phyloP scores from a whole-genome alignment of 2,329 filamentous ascomycete genomes.

The Blumeriella jaapii region DNA sequence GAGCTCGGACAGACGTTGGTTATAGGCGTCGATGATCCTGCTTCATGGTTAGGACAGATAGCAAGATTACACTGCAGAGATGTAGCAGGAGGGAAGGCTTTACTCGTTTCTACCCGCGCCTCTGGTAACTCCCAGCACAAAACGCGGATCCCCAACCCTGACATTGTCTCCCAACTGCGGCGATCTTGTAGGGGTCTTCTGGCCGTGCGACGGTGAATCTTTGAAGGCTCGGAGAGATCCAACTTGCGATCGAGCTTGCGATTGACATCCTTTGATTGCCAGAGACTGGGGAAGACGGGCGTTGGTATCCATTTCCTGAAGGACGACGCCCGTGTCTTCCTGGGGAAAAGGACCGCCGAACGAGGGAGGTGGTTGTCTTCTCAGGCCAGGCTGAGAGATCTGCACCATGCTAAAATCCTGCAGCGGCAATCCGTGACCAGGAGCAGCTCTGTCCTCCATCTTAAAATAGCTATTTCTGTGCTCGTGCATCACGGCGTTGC shows the following conservation, averaged over 20 bases:
- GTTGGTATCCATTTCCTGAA: background rate
- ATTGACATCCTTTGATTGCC: background rate
- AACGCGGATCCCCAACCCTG: slow-evolving; percentile 17
- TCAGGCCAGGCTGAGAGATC: too few species aligned
- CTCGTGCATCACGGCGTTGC: slow-evolving; percentile 8
- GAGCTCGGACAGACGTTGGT: slow-evolving; percentile 14
- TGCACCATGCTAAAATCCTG: too few species aligned
- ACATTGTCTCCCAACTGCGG: background rate
- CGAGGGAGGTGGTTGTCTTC: too few species aligned
- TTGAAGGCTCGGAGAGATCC: background rate
- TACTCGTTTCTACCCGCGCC: slow-evolving; percentile 16
- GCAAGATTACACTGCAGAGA: background rate
- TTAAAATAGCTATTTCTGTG: background rate
- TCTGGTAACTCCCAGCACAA: slow-evolving; percentile 15
- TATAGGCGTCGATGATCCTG: slow-evolving; percentile 16
- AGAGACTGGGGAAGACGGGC: background rate
- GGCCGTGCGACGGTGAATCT: background rate
- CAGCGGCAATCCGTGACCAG: too few species aligned
- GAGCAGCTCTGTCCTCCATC: too few species aligned
- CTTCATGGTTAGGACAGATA: background rate
- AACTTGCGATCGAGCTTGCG: background rate
- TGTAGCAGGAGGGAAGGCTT: background rate
- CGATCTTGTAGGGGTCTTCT: background rate
- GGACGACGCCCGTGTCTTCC: too few species aligned
- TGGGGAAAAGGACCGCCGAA: too few species aligned